Conservation (phyloP, 2,329 filamentous ascomycete genomes). For the Aureobasidium lini region DNA sequence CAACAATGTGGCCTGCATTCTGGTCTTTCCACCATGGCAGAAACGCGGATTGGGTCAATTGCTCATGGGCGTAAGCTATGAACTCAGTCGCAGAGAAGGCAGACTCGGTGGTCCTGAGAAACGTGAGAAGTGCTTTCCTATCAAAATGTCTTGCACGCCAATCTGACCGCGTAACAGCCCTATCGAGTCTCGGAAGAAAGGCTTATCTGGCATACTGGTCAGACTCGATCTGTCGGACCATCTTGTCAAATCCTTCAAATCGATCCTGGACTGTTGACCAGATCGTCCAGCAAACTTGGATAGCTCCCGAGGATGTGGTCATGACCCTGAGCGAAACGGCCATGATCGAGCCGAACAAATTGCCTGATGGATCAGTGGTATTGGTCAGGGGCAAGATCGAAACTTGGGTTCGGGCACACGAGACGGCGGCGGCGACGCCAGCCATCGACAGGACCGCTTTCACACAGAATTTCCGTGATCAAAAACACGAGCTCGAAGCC, state of each 20-base stretch:
- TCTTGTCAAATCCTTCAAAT: slow-evolving; percentile 40
- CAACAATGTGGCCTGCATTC: slow-evolving; percentile 93
- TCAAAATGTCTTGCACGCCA: neutral
- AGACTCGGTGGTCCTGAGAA: slow-evolving; percentile 89
- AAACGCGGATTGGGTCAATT: slow-evolving; percentile 79
- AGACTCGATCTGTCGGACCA: slow-evolving; percentile 67
- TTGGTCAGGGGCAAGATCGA: slow-evolving; percentile 53
- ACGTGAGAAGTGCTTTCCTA: slow-evolving; percentile 35
- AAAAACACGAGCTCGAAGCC: slow-evolving; percentile 21
- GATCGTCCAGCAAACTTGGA: slow-evolving; percentile 73
- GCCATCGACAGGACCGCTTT: slow-evolving; percentile 70
- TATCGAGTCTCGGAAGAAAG: slow-evolving; percentile 74
- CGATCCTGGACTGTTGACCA: slow-evolving; percentile 58
- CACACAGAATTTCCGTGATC: slow-evolving; percentile 38
- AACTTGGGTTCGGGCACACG: slow-evolving; percentile 58
- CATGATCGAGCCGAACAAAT: slow-evolving; percentile 51
- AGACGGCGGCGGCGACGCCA: slow-evolving; percentile 55
- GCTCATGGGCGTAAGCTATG: slow-evolving; percentile 89
- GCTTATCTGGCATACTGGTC: slow-evolving; percentile 85
- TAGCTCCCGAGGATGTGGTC: slow-evolving; percentile 76
- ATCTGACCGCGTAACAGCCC: slow-evolving; percentile 37
- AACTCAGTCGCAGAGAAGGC: slow-evolving; percentile 75
- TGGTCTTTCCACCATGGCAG: slow-evolving; percentile 94
- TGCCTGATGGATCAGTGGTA: slow-evolving; percentile 41
- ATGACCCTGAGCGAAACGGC: slow-evolving; percentile 73